Base-by-base conservation (phyloP, 257 asterid species). In the Rubia yunnanensis region DNA sequence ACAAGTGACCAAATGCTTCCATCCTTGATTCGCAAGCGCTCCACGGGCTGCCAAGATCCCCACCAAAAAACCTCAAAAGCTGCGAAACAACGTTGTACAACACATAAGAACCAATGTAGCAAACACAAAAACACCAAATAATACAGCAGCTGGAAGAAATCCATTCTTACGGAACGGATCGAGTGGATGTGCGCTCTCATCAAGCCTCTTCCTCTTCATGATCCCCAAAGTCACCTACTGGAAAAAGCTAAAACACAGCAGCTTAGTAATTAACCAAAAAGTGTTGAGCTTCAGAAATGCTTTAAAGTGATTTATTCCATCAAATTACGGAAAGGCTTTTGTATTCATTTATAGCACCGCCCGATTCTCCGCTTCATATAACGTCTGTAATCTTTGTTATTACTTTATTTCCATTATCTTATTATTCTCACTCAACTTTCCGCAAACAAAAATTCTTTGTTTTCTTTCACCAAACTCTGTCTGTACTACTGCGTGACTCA, bases 21-120 rank as follows among this genome's bases (percentile, higher is more conserved):
- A n/a, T 72, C 74, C 2, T 68, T 65, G 53, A 94, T 35, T 52
- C 78, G 72, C 71, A 94, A 58, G 60, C 80, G 77, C 80, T 90
- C 94, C 70, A 88, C 95, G 5, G 92, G 77, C 32, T 79, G 68
- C 99, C 99, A 94, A 13, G 94, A 79, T 41, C 77, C 90, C 34
- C 69, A 52, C 83, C 86, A 74, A 49, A 80, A 89, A 17, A 88
- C 86, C 88, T 94, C 99, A 71, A 94, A 94, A 72, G 96, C 99
- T 94, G 80, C 50, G 65, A 77, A 68, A 71, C n/a, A 27, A 63
- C 48, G 49, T 61, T 66, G 70, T 10, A 27, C 36, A 20, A 14
- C 30, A 48, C 54, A 31, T 48, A 23, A 20, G 27, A 60, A 60
- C 5, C 49, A 39, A 39, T 39, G 48, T 11, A 11, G 31, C 10